Conservation (phyloP, 1,284 basidiomycete genomes). For the Ganoderma sp. region DNA sequence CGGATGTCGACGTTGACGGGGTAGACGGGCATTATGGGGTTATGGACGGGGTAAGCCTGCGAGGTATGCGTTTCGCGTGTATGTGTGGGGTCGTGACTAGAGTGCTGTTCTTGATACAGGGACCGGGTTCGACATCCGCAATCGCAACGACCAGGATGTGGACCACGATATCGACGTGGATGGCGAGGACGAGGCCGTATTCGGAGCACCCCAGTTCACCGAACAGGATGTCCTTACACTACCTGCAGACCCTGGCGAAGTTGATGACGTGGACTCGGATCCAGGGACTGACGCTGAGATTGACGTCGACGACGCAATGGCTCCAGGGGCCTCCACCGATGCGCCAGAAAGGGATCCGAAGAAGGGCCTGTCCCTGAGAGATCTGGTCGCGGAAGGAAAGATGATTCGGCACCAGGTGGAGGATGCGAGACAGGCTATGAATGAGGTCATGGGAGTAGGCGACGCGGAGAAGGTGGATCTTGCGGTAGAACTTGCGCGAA, state of each 20-base stretch:
- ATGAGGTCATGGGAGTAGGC: conserved; percentile 49
- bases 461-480: conserved; percentile 56
- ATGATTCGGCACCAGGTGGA: conserved; percentile 43
- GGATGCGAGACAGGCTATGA: conserved; percentile 47
- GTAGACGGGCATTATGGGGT: conserved; percentile 34
- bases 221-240: conserved; percentile 65
- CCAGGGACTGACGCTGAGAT: conserved; percentile 45
- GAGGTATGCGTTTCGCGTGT: conserved; percentile 41
- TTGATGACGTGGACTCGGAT: conserved; percentile 23
- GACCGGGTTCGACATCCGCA: conserved; percentile 69
- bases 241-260: conserved; percentile 17
- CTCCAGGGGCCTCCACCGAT: conserved; percentile 38
- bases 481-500: conserved; percentile 55
- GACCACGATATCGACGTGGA: conserved; percentile 82
- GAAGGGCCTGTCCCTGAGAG: conserved; percentile 47
- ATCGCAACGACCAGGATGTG: conserved; percentile 60
- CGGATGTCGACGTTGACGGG: conserved; percentile 44
- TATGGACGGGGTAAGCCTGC: conserved; percentile 46
- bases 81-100: too few relatives aligned
- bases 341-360: conserved; percentile 18
- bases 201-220: conserved; percentile 74
- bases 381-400: conserved; percentile 59
- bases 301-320: conserved; percentile 44
- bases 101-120: conserved; percentile 42
- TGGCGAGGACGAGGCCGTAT: conserved; percentile 70